Evolutionary conservation across 495 filamentous ascomycete species (phyloP).

Genomic region (Trichoderma gamsii): DNA sequence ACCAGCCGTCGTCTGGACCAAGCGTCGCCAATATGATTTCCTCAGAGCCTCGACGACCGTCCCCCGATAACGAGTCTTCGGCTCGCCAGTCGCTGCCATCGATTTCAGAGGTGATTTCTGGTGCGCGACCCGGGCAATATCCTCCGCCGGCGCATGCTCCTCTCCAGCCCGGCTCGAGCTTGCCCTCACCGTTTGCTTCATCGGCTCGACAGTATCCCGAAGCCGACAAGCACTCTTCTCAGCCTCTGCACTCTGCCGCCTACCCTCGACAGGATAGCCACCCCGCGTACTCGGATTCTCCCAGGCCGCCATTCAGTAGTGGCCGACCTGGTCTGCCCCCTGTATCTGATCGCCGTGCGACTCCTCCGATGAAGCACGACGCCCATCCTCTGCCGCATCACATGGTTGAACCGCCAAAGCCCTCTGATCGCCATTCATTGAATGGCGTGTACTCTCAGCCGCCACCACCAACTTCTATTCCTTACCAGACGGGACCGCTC

Average conservation of each 20-base stretch:
- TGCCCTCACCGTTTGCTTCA: constrained; percentile 31
- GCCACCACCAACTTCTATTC: constrained; percentile 29
- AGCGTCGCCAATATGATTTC: constrained; percentile 41
- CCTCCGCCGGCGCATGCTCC: constrained; percentile 31
- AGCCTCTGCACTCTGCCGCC: constrained; percentile 27
- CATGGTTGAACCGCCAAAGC: constrained; percentile 5
- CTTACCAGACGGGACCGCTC: constrained; percentile 35
- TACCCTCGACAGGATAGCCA: constrained; percentile 28
- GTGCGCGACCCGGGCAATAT: constrained; percentile 31
- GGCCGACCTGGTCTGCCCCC: constrained; percentile 30
- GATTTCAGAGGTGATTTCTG: constrained; percentile 43
- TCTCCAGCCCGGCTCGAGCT: constrained; percentile 22
- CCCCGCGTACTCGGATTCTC: constrained; percentile 31
- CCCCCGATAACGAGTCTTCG: constrained; percentile 34
- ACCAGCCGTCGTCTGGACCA: constrained; percentile 29
- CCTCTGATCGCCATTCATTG: constrained; percentile 22
- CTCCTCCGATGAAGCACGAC: constrained; percentile 28
- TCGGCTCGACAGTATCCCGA: constrained; percentile 25
- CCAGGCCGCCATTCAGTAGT: constrained; percentile 23
- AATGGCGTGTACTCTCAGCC: constrained; percentile 25
- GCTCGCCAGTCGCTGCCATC: constrained; percentile 45
- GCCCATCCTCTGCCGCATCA: constrained; percentile 15
- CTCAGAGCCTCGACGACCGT: constrained; percentile 37
- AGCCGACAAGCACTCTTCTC: constrained; percentile 31
- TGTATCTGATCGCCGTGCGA: constrained; percentile 26